These are phyloP conservation scores for Taphrina populina DNA, from an alignment of 1,139 yeast genomes.

Conservation along the genomic window DNA sequence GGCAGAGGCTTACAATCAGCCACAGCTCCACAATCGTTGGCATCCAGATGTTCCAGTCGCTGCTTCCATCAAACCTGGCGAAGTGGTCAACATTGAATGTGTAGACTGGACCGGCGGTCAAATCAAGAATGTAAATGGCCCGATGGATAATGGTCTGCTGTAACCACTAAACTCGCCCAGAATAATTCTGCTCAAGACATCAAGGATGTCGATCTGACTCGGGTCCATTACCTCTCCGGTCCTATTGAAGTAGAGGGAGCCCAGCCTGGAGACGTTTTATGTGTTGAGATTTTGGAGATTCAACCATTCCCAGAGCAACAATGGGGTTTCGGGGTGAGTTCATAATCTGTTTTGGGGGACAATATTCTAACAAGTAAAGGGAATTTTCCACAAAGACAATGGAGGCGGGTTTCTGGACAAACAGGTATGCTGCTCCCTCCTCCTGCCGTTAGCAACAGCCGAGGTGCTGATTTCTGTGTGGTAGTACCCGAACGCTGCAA, in stretches of 20 bases:
- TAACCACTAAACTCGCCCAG: no score
- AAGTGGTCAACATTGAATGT: conserved; percentile 53
- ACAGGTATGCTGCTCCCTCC: conserved; percentile 34
- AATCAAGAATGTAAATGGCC: conserved; percentile 41
- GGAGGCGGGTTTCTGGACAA: conserved; percentile 55
- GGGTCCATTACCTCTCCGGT: conserved; percentile 54
- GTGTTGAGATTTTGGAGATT: conserved; percentile 54
- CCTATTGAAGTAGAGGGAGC: conserved; percentile 52
- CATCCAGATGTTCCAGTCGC: conserved; percentile 53
- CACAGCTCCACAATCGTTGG: conserved; percentile 55
- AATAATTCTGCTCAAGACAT: conserved; percentile 53
- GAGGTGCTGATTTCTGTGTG: background rate
- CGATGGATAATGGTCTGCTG: no score
- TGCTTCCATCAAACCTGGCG: conserved; percentile 49
- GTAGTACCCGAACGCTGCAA: conserved; percentile 54
- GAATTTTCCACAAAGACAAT: conserved; percentile 51
- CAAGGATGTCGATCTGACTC: conserved; percentile 49
- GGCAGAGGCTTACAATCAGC: conserved; percentile 52
- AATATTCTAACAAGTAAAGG: conserved; percentile 39
- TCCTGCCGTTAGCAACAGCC: no score
- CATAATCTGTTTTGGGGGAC: conserved; percentile 13
- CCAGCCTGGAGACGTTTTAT: conserved; percentile 53
- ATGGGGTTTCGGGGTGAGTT: conserved; percentile 51
- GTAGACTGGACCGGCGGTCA: conserved; percentile 58
- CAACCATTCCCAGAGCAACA: conserved; percentile 56